phyloP scores from a whole-genome alignment of 176 grass and related monocot species.

The Oryza meyeriana region DNA sequence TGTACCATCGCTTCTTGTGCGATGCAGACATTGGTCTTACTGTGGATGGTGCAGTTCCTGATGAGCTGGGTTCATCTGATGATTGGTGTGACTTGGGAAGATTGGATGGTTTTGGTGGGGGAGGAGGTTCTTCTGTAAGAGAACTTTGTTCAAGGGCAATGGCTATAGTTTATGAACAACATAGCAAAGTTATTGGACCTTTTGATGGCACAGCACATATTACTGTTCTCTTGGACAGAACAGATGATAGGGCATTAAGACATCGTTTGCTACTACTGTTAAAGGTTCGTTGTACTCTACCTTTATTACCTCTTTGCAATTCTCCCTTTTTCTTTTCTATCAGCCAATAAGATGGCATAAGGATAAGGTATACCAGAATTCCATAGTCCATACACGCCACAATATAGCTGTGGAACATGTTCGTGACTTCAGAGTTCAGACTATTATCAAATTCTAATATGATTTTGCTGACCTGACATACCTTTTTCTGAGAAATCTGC shows the following conservation, averaged over 20 bases:
- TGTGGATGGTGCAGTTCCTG: slow-evolving; percentile 96
- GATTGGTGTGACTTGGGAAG: slow-evolving; percentile 99
- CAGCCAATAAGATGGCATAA: slow-evolving; percentile 15
- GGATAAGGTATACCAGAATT: background rate
- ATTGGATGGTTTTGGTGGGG: slow-evolving; percentile 97
- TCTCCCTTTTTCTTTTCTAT: background rate
- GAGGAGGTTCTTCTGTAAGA: slow-evolving; percentile 91
- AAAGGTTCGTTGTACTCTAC: slow-evolving; percentile 51
- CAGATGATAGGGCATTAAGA: slow-evolving; percentile 89
- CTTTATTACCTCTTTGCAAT: background rate
- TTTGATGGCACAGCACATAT: slow-evolving; percentile 97
- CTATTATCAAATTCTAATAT: slow-evolving; percentile 10
- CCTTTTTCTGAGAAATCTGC: slow-evolving; percentile 32
- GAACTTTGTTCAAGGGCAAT: slow-evolving; percentile 98
- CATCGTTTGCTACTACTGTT: slow-evolving; percentile 80
- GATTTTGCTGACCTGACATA: slow-evolving; percentile 1
- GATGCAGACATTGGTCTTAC: slow-evolving; percentile 96
- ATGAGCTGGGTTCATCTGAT: slow-evolving; percentile 93
- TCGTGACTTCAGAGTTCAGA: slow-evolving; percentile 15
- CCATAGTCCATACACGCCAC: background rate
- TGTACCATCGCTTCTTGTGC: slow-evolving; percentile 97
- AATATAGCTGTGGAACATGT: slow-evolving; percentile 8
- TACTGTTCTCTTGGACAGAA: slow-evolving; percentile 96
- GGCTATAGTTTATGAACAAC: slow-evolving; percentile 98
- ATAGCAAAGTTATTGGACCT: slow-evolving; percentile 82